Evolutionary conservation across 257 asterid species (phyloP), one percentile per base, ranked within the genome.

Genomic region (Penstemon davidsonii): DNA sequence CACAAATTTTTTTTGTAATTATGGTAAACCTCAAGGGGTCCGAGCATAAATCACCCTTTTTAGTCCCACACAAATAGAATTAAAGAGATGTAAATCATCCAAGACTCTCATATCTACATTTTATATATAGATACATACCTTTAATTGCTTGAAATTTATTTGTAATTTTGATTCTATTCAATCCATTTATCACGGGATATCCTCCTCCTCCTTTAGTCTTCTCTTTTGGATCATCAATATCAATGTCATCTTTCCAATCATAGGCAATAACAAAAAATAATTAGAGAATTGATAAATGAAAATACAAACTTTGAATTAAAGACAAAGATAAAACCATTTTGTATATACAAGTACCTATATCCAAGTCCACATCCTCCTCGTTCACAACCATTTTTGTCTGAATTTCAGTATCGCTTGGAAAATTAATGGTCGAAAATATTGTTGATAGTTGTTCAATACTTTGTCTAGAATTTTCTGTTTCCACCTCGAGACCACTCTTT

Each of bases 161-260:
- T 8, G 95, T 61, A 50, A 93, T 68, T 43, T 85, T 92, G 71
- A 87, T 87, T 75, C 77, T 86, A 72, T 83, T 88, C 62, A 93
- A 38, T 57, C 94, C 94, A 49, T 83, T 88, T 60, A 87, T 76
- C 80, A 76, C 85, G 18, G 88, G 80, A 73, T 85, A 75, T 64
- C 87, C 91, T 25, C 33, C 33, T 25, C 33, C 33, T 25, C 33
- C 33, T 81, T 76, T 85, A 38, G 84, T 80, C 77, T 87, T 93
- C 82, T 85, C 97, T 67, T 66, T 83, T 25, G 83, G 86, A 72
- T 88, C 97, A 0, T 93, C 99, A 57, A 90, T 83, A 47, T 93
- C 89, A 60, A 90, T 90, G 73, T 86, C 99, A 78, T 88, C 99
- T 92, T 45, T 37, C 60, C 33, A 55, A 63, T 18, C 60, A 51